phyloP scores from a whole-genome alignment of 2,329 filamentous ascomycete species.

The Fusarium coffeatum region DNA sequence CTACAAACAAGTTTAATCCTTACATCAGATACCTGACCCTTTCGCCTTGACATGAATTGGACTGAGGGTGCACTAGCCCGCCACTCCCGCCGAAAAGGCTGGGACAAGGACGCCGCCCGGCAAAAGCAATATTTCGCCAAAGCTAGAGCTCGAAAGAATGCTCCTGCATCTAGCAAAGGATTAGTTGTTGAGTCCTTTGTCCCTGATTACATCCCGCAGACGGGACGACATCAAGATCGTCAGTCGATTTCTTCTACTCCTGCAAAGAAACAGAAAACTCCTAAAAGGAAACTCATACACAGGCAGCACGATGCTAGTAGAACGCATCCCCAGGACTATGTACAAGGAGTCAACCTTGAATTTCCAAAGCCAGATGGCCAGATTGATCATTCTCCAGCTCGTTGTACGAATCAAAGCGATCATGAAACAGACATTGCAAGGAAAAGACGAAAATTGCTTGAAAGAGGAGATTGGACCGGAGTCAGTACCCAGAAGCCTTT shows the following conservation, averaged over 20 bases:
- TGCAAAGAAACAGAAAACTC: slow-evolving; percentile 12
- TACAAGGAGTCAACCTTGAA: background rate
- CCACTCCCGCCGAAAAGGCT: slow-evolving; percentile 50
- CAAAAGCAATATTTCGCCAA: slow-evolving; percentile 56
- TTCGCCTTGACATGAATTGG: slow-evolving; percentile 55
- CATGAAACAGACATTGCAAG: slow-evolving; percentile 27
- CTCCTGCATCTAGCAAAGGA: slow-evolving; percentile 12
- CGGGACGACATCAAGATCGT: background rate
- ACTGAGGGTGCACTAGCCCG: slow-evolving; percentile 54
- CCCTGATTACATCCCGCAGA: slow-evolving; percentile 45
- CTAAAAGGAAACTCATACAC: slow-evolving; percentile 27
- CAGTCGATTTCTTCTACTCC: background rate
- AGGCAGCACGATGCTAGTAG: background rate
- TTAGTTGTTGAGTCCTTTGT: slow-evolving; percentile 38
- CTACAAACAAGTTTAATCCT: background rate
- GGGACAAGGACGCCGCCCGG: slow-evolving; percentile 49
- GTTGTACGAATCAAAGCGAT: background rate
- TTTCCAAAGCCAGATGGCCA: background rate
- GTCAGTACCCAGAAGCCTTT: slow-evolving; percentile 49
- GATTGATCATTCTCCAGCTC: background rate
- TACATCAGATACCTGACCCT: background rate
- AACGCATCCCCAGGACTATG: too few relatives aligned
- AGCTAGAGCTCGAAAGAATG: slow-evolving; percentile 44
- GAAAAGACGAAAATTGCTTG: slow-evolving; percentile 45
- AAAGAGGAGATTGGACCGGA: slow-evolving; percentile 50